Conservation (phyloP, 371 early-diverging fungal genomes). For the Mucor lusitanicus region DNA sequence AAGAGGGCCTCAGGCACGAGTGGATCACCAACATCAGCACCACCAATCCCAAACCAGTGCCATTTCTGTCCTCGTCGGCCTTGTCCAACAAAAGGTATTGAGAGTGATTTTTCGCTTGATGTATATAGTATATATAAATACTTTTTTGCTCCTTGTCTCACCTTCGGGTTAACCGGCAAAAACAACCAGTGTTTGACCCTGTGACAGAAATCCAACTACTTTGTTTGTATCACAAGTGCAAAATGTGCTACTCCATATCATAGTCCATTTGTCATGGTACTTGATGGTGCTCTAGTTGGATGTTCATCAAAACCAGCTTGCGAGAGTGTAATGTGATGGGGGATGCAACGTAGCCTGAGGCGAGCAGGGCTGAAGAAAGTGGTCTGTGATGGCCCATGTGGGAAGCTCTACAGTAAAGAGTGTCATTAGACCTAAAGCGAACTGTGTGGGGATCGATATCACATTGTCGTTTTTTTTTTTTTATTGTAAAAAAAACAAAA, state of each 20-base stretch:
- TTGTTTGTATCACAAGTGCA: not conserved
- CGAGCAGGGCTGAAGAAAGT: too few species aligned
- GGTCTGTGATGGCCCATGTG: not conserved
- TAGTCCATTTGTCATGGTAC: too few species aligned
- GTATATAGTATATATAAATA: not conserved
- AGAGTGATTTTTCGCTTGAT: not conserved
- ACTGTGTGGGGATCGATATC: conserved; percentile 13
- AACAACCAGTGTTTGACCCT: not conserved
- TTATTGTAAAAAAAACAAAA: not conserved
- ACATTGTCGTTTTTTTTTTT: conserved; percentile 11
- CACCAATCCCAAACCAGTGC: not conserved
- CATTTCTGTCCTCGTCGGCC: conserved; percentile 3
- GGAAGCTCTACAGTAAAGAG: not conserved
- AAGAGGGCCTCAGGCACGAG: conserved; percentile 70
- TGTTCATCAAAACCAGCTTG: too few species aligned
- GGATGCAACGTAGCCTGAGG: too few species aligned
- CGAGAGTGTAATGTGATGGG: too few species aligned
- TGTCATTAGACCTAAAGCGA: conserved; percentile 1
- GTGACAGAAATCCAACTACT: not conserved
- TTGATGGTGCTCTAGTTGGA: too few species aligned
- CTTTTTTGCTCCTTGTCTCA: not conserved
- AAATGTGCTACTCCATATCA: too few species aligned
- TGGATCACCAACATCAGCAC: not conserved
- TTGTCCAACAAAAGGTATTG: not conserved
- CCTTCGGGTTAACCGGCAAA: conserved; percentile 12